A percentile compares a stretch with the other conserved stretches of the same genome.
Conservation (phyloP, 2,329 filamentous ascomycete genomes). For the Domatiomyces globalis region DNA sequence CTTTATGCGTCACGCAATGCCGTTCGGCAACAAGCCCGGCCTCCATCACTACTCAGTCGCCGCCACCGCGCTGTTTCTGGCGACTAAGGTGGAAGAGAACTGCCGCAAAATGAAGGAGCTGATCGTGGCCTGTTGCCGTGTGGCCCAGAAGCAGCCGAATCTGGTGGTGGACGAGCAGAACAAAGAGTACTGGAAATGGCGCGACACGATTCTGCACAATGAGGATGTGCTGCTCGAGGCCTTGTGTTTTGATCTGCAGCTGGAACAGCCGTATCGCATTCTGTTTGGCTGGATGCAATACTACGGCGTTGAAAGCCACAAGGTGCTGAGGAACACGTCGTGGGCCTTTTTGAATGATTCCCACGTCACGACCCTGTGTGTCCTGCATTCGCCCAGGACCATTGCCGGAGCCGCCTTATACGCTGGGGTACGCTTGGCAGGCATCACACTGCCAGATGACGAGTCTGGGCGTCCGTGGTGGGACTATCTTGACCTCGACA, state of each 20-base stretch:
- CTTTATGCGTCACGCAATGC: constrained; percentile 78
- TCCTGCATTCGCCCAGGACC: constrained; percentile 63
- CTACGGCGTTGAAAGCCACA: constrained; percentile 63
- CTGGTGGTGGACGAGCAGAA: constrained; percentile 89
- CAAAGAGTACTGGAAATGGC: constrained; percentile 97
- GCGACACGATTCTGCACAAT: constrained; percentile 80
- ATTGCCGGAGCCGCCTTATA: constrained; percentile 79
- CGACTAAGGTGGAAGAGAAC: constrained; percentile 95
- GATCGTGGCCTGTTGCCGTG: constrained; percentile 82
- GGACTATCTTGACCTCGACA: constrained; percentile 58
- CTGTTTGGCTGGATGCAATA: constrained; percentile 68
- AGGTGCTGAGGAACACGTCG: constrained; percentile 65
- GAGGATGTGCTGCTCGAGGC: constrained; percentile 87
- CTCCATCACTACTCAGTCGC: constrained; percentile 90
- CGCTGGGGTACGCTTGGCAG: constrained; percentile 64
- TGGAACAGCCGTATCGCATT: constrained; percentile 74
- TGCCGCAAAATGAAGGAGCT: constrained; percentile 91
- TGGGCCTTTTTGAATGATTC: constrained; percentile 94
- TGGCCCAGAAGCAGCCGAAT: constrained; percentile 85
- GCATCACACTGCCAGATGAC: constrained; percentile 59
- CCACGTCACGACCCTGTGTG: constrained; percentile 67
- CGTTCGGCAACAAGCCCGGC: constrained; percentile 51
- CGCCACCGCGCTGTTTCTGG: constrained; percentile 79
- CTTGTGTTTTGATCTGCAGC: constrained; percentile 83
- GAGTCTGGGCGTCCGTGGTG: constrained; percentile 72